Evolutionary conservation across 1,284 basidiomycete species (phyloP).

Genomic region (Microbotryum saponariae): DNA sequence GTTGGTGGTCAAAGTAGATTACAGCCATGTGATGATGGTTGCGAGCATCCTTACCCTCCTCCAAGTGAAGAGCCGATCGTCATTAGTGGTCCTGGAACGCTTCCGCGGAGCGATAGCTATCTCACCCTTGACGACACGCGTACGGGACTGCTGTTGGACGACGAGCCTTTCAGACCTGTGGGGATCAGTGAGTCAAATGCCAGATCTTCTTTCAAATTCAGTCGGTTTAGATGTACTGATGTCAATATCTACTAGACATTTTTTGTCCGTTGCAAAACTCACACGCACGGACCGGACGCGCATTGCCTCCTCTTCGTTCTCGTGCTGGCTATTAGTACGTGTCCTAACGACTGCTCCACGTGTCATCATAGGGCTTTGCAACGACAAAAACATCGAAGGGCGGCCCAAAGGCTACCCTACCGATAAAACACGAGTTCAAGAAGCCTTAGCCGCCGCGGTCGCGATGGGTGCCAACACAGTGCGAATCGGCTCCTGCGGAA

Average conservation of each 20-base stretch:
- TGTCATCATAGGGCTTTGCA: constrained; percentile 3
- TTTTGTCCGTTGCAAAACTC: constrained; percentile 7
- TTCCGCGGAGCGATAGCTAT: no score
- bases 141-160: constrained; percentile 6
- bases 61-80: no score
- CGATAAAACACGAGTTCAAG: constrained; percentile 23
- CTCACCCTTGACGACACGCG: no score
- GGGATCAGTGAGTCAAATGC: constrained; percentile 18
- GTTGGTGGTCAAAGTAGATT: no score
- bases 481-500: constrained; percentile 9
- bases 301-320: no score
- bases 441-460: constrained; percentile 23
- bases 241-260: no score
- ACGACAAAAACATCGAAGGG: constrained; percentile 14
- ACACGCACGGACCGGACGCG: no score
- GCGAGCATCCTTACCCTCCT: no score
- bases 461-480: constrained; percentile 27
- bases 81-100: no score
- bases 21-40: no score
- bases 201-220: fast-evolving
- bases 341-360: no score
- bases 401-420: constrained; percentile 8
- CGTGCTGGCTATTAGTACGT: neutral
- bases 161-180: constrained; percentile 12
- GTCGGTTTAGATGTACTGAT: neutral